Evolutionary conservation across 2,329 filamentous ascomycete genomes (phyloP), one percentile per base, ranked within the genome.

Genomic region (Aurifilum marmelostoma): DNA sequence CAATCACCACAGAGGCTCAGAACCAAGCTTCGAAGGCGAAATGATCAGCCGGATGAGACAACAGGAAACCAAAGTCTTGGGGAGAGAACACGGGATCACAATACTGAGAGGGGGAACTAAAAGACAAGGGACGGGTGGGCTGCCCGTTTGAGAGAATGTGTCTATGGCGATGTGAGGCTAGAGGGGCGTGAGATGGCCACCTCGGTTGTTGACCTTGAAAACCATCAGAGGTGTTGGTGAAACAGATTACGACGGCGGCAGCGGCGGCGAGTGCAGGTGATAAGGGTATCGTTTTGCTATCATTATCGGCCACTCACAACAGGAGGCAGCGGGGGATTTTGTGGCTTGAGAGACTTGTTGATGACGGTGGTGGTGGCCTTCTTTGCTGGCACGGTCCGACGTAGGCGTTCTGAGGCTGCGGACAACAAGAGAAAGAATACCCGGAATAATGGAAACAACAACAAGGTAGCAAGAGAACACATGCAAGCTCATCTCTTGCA

Each of bases 11-110:
- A 88, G 87, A 89, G 80, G 87, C 87, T 24, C 83, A 85, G 54
- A 85, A 85, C 66, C 86, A 88, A 73, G 83, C 85, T 65, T 83
- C 83, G 24, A 88, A 88, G 79, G 84, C 83, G 9, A 88, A 85
- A 76, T 86, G 76, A 80, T 32, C 21, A 60, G 11, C 24, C n/a
- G 29, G 29, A 9, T 3, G 9, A 39, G 9, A 39, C 7, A 39
- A 12, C 2, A 12, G 12, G 37, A 39, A 12, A 39, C n/a, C n/a
- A 12, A 39, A n/a, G n/a, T n/a, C n/a, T 27, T 12, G 24, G 11
- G 12, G 14, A 16, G 52, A 29, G 27, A 16, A 27, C 4, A 27
- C 21, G 21, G 27, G 52, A 32, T 24, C 24, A 56, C 14, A 32
- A 2, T 24, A 56, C 12, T 7, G 7, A 7, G 37, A 12, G 37